Evolutionary conservation across 148 eudicot species (phyloP), one percentile per base, ranked within the genome.

Genomic region (Rhododendron vialii): DNA sequence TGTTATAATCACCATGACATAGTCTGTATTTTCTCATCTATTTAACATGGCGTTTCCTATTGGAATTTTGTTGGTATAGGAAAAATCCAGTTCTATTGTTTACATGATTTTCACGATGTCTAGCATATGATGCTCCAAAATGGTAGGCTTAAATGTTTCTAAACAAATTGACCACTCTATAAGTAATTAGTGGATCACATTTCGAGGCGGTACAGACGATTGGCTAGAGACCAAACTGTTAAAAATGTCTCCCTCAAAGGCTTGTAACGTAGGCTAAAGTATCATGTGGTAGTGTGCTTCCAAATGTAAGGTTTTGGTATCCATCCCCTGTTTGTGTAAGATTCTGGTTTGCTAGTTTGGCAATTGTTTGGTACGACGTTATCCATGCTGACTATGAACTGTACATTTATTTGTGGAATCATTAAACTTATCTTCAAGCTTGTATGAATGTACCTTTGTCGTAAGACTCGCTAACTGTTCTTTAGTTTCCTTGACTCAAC

Each of bases 21-120:
- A 48, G 93, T 88, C 9, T 57, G 5, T 85, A 43, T 73, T 84
- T 57, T 45, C 9, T 41, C 73, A 11, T 65, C 20, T 81, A 17
- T 57, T 51, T 47, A 9, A 43, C 17, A 35, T 28, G 15, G 22
- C 12, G 12, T 57, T 55, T 55, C 20, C 71, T 63, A 28, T 74
- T 41, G 7, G 7, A 41, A 7, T 41, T 36, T 76, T 76, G n/a
- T 53, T 84, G 35, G 18, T 35, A 8, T 3, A 14, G 71, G 35
- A 53, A 51, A 36, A 53, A 69, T 35, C 33, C n/a, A 59, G 38
- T 74, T 81, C 30, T 84, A 65, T 24, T 82, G 67, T 50, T 41
- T 85, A 20, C 81, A 38, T 24, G 82, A 24, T 51, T 57, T 61
- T 20, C 65, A 53, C 30, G 14, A 17, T 80, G 35, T 28, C 28